Evolutionary conservation across 208 protist genomes (phyloP), one percentile per base, ranked within the genome.

Genomic region (Polymyxa betae): DNA sequence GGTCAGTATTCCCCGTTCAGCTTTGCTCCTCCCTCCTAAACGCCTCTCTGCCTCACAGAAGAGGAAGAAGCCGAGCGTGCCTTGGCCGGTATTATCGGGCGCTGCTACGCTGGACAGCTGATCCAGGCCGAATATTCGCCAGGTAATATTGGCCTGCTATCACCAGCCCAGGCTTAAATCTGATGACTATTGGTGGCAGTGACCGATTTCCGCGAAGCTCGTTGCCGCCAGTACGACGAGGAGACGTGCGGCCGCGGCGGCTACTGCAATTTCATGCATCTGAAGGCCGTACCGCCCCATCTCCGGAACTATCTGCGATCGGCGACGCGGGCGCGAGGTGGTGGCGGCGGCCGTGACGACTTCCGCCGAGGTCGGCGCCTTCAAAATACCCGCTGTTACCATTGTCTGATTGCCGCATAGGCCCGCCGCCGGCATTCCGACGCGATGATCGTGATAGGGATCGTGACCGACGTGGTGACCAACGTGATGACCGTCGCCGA

Each of bases 211-310:
- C 94, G 95, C 0, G 97, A 99, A 92, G 97, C 97, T 60, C 96
- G 96, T 93, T 99, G 98, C 95, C 96, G 97, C 90, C 97, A 98
- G 92, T 98, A 98, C 90, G 95, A 98, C 45, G 96, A 98, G 91
- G 94, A 94, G 77, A 93, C 94, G 32, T 99, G 98, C 94, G 90
- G 89, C 38, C 95, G 97, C 46, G 97, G 97, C 0, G 94, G 95
- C 38, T 97, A 98, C 93, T 99, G 98, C 95, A 99, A 99, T 94
- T 99, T 98, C 92, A 95, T 99, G 88, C 98, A 99, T 93, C 95
- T 98, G 52, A 96, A 98, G 94, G 49, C 88, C 10, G 54, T 72
- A 64, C 88, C 88, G 5, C 72, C 72, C 12, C 72, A 82, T 35
- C n/a, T 82, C 16, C 5, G 35, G 35, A 43, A 5, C 5, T 82